These are phyloP conservation scores for Globisporangium spiculum DNA, from an alignment of 352 stramenopile species.

Conservation along the genomic window DNA sequence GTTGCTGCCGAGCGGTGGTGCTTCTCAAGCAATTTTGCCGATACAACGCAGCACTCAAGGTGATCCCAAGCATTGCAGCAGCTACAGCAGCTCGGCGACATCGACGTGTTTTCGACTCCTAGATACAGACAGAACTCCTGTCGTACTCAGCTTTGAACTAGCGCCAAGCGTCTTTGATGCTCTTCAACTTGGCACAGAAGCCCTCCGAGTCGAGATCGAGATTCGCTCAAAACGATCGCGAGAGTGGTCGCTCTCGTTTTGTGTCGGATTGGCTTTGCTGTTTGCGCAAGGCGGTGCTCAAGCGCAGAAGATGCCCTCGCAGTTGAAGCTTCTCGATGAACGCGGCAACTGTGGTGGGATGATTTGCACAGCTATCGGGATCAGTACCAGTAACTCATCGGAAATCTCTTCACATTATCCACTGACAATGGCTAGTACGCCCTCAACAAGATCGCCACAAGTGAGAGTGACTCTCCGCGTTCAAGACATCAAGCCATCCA, in stretches of 20 bases:
- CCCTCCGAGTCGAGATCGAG: constrained; percentile 12
- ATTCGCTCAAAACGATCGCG: constrained; percentile 13
- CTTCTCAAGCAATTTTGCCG: neutral
- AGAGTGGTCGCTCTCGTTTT: constrained; percentile 11
- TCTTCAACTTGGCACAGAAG: constrained; percentile 2
- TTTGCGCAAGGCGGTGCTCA: neutral
- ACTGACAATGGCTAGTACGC: neutral
- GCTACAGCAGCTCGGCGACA: neutral
- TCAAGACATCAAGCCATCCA: constrained; percentile 5
- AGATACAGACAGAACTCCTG: neutral
- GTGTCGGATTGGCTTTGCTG: constrained; percentile 2
- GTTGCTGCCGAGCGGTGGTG: neutral
- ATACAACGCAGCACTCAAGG: neutral
- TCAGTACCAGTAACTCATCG: neutral
- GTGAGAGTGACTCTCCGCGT: constrained; percentile 1
- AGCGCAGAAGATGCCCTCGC: neutral
- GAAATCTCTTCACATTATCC: neutral
- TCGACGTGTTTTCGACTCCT: neutral
- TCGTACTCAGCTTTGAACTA: constrained; percentile 8
- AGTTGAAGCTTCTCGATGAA: constrained; percentile 8
- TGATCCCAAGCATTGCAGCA: neutral
- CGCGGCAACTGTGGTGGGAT: constrained; percentile 1
- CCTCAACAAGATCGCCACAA: neutral
- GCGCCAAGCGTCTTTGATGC: constrained; percentile 10
- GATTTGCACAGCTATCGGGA: neutral